Base-by-base conservation (phyloP, 257 asterid species). In the Cordia subcordata region DNA sequence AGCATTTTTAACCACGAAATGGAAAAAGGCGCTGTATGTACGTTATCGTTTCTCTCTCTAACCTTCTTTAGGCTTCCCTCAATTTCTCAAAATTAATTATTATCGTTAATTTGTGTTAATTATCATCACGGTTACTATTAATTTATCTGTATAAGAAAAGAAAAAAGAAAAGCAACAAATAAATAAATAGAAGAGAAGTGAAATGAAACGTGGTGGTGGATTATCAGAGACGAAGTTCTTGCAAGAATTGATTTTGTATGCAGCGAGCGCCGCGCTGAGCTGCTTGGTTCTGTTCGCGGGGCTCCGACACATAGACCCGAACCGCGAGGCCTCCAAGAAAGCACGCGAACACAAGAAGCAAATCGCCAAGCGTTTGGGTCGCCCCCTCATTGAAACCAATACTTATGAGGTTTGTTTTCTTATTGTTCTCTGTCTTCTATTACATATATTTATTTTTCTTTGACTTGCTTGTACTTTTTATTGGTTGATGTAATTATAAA, bases 241-340 rank as follows among this genome's bases (percentile, higher is more conserved):
- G 66, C 88, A 84, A 37, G 87, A 88, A 27, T 63, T 92, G 75
- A 55, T 88, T 45, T 75, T 84, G 44, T 86, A 79, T 44, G 97
- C 95, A 38, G 97, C 95, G 63, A 86, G 96, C 81, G 95, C 97
- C 3, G 96, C 95, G 22, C 62, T 92, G 39, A 92, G 97, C 72
- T 78, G 86, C 63, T 73, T 93, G 74, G 94, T 89, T 19, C 66
- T 88, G 71, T 77, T 80, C 74, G 80, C 80, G 39, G 97, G 96
- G 55, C 87, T 88, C 58, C 83, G 75, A 58, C 74, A 73, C 16
- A 72, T 89, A 40, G 97, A 89, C 89, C 96, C 96, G 46, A 86
- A 89, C 64, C 94, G 94, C 17, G 96, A 88, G 16, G 74, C 94
- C 0, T 64, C 91, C 42, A 82, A 82, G 70, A 93, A 89, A 72